Evolutionary conservation across 305 asterid species (phyloP).

Genomic region (Fraxinus latifolia): DNA sequence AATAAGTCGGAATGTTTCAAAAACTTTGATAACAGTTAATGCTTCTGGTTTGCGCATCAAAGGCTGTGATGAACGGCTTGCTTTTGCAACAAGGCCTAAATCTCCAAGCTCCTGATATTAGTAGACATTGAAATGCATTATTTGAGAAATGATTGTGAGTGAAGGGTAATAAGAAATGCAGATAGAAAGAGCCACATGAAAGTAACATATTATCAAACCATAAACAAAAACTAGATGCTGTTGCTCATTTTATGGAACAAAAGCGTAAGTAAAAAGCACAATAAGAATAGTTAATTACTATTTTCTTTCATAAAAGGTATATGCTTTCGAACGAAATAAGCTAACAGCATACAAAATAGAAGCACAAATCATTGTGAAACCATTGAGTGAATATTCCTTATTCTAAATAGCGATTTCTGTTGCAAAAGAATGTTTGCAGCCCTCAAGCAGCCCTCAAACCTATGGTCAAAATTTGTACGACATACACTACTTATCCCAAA

Average conservation of each 20-base stretch:
- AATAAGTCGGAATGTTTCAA: conserved; percentile 68
- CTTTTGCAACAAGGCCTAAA: conserved; percentile 93
- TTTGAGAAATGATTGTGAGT: conserved; percentile 5
- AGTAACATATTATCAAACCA: conserved; percentile 3
- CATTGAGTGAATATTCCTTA: conserved; percentile 10
- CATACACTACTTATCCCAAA: background rate
- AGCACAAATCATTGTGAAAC: background rate
- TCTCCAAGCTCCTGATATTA: conserved; percentile 76
- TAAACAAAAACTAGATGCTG: background rate
- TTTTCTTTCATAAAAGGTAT: conserved; percentile 1
- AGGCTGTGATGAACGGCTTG: conserved; percentile 85
- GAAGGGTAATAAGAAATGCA: background rate
- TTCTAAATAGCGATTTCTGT: background rate
- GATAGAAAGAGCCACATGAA: conserved; percentile 9
- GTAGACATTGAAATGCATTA: conserved; percentile 18
- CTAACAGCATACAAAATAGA: background rate
- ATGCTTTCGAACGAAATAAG: background rate
- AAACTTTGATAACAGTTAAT: conserved; percentile 79
- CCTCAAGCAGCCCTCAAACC: too few relatives aligned
- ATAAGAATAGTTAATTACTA: background rate
- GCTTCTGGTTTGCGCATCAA: conserved; percentile 85
- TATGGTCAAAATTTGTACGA: background rate
- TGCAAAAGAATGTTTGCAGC: conserved; percentile 8
- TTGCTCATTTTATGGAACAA: background rate
- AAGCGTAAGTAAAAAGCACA: background rate